Percentiles rank a stretch among this genome's conserved stretches.
Evolutionary conservation across 1,284 basidiomycete species (phyloP).

Genomic region (Apiotrichum mycotoxinovorans): DNA sequence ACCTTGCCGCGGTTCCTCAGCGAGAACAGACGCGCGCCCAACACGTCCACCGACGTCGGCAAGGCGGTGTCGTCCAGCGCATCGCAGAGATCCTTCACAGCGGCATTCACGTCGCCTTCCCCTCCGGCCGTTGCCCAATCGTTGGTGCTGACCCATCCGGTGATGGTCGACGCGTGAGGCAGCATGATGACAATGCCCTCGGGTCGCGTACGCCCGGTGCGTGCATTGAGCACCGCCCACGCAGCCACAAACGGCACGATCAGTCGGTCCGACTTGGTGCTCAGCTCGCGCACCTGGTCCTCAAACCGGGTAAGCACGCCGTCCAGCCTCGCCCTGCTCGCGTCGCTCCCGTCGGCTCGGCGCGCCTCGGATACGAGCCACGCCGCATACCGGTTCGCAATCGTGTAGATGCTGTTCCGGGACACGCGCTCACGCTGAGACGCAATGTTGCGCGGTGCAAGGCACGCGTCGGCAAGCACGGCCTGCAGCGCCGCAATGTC

Average conservation of each 20-base stretch:
- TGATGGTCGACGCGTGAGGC: neutral
- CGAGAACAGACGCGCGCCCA: constrained; percentile 5
- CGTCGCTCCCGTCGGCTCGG: neutral
- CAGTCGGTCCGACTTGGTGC: neutral
- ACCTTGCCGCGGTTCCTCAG: constrained; percentile 3
- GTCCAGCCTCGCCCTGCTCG: neutral
- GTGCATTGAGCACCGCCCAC: constrained; percentile 13
- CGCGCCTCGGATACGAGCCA: constrained; percentile 13
- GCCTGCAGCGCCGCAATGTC: constrained; percentile 1
- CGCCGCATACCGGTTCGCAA: constrained; percentile 8
- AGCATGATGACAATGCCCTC: constrained; percentile 1
- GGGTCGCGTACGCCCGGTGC: constrained; percentile 1
- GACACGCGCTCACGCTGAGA: neutral
- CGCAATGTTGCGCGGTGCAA: constrained; percentile 1
- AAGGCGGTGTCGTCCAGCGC: neutral
- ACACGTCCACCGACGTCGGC: constrained; percentile 1
- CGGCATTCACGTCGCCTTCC: neutral
- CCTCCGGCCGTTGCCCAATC: neutral
- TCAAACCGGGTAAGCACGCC: constrained; percentile 8
- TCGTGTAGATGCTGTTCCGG: neutral
- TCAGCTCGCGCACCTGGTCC: constrained; percentile 7
- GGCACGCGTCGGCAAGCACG: constrained; percentile 9
- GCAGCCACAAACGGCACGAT: constrained; percentile 7
- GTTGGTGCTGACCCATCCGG: neutral
- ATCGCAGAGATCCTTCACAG: neutral